Base-by-base conservation (phyloP, 495 filamentous ascomycete species). In the Penicillium pancosmium region DNA sequence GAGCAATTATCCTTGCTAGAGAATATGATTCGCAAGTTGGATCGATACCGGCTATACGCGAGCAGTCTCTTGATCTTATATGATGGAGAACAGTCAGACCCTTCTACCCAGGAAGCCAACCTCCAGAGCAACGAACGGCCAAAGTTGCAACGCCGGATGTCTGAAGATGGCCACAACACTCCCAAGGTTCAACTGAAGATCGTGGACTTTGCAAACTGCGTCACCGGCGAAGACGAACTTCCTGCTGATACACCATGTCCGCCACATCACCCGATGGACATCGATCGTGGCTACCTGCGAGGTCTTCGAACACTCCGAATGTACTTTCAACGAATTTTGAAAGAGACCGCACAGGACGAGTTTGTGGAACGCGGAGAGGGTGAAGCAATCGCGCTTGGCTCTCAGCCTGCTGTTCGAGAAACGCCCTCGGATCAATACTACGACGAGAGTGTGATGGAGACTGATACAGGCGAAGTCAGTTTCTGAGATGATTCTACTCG, bases 191-290 rank as follows among this genome's bases (percentile, higher is more conserved):
- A 96, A 66, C 82, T 98, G 68, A 97, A 97, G 73, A 96, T 98
- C 69, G 93, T 96, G 46, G 94, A 98, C 70, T 98, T 98, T 78
- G 94, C 94, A 25, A 98, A 98, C 68, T 97, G 93, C 62, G 88
- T 98, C 8, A 97, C 92, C 10, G 89, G 90, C 4, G 91, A 93
- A 52, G 91, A 97, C 65, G 73, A 79, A 33, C 58, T 85, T 16
- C 73, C 86, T 21, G 77, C 86, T 7, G 77, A 82, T 54, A 83
- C 84, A 31, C 79, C 85, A 31, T 97, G 93, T 59, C 95, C 95
- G 16, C 94, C 95, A 23, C 79, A 86, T 53, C 81, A 92, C 70
- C 91, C 89, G 4, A 73, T 86, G 48, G 89, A 90, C 59, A 86
- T 96, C 34, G 94, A 98, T 65, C 80, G 85, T 19, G 94, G 94